Percentiles rank a stretch among this genome's conserved stretches.
Conservation (phyloP, 768 basidiomycete species). For the Lentinus brumalis region DNA sequence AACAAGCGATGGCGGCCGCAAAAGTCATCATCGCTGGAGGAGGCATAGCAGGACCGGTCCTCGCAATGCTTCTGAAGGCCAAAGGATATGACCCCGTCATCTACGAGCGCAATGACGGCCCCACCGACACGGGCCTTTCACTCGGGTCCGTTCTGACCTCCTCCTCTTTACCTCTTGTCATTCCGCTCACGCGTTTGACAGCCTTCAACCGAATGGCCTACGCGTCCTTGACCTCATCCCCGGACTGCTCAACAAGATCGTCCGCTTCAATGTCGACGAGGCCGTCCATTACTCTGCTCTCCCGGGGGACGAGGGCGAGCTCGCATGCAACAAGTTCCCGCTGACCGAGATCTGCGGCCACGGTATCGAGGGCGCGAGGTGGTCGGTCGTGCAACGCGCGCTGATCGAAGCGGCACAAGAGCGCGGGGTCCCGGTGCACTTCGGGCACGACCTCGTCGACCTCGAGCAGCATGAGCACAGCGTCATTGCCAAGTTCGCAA, state of each 20-base stretch:
- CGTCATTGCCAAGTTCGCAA: conserved; percentile 34
- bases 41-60: conserved; percentile 43
- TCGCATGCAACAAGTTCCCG: conserved; percentile 27
- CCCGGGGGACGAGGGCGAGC: conserved; percentile 28
- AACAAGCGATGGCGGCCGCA: conserved; percentile 10
- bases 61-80: conserved; percentile 39
- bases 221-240: conserved; percentile 20
- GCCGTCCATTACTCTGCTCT: conserved; percentile 16
- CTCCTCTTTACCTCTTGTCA: background rate
- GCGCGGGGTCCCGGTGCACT: too few species aligned
- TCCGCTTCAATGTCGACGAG: background rate
- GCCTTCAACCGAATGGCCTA: conserved; percentile 20
- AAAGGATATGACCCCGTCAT: conserved; percentile 42
- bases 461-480: too few species aligned
- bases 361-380: conserved; percentile 34
- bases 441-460: too few species aligned
- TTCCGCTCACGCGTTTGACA: background rate
- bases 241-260: conserved; percentile 16
- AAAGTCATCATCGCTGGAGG: conserved; percentile 42
- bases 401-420: conserved; percentile 31
- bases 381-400: conserved; percentile 33
- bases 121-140: conserved; percentile 32
- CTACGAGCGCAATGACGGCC: conserved; percentile 33
- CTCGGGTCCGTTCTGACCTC: conserved; percentile 28
- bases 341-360: conserved; percentile 27